Evolutionary conservation across 805 yeast genomes (phyloP), one percentile per base, ranked within the genome.

Genomic region (Wickerhamomyces kurtzmanii): DNA sequence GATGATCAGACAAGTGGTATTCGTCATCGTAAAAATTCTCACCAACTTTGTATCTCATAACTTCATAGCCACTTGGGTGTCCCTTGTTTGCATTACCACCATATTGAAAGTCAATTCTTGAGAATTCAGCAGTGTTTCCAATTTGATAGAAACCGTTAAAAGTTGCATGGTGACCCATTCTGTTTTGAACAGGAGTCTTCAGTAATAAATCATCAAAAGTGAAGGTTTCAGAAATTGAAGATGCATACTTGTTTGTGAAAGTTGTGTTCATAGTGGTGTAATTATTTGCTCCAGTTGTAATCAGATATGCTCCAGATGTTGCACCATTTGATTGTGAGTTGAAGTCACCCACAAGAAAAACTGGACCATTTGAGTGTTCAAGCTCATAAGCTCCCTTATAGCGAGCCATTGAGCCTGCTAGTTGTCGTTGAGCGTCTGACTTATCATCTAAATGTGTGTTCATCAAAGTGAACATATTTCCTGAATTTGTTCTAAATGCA

Each of bases 261-360:
- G 38, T 39, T 1, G 37, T 11, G 27, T 51, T 39, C n/a, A 47
- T 29, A 5, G 37, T 18, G 1, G 30, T 38, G 15, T 33, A 31
- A 5, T 26, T 22, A 12, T 24, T 18, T 1, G 21, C 19, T 3
- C 55, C 49, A 4, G 58, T 50, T 8, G 49, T 40, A 7, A 49
- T 38, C 5, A 40, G 23, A 34, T 59, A 51, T 16, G 55, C 63
- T 16, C 45, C 47, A 29, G 49, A 33, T 1, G 31, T 34, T 8
- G 22, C 12, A 8, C 55, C 57, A 13, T 38, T 31, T 2, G 57
- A 42, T 20, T 49, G 37, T 19, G 65, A 56, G 32, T 68, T 68
- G 47, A 68, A 63, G 36, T 65, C 71, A 9, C 71, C 71, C 22
- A 53, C 43, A 12, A 66, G 41, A 27, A 63, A 45, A 1, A 60